Evolutionary conservation across 495 filamentous ascomycete genomes (phyloP).

Genomic region (Stereocaulon alpinum): DNA sequence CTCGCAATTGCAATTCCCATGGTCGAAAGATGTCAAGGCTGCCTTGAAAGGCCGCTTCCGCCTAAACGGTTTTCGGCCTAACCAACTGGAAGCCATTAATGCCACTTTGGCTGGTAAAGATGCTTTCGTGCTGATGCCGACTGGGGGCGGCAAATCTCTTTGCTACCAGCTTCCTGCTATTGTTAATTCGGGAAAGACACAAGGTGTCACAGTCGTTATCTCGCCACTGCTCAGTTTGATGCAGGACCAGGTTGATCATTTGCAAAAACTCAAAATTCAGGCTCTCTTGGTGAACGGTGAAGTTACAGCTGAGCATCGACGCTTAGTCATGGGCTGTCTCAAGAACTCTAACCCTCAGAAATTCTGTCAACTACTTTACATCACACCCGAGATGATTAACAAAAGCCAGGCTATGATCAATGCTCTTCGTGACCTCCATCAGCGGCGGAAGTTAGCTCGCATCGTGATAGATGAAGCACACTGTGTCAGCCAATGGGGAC

Average conservation of each 20-base stretch:
- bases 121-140: constrained; percentile 93
- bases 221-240: constrained; percentile 93
- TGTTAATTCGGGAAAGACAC: constrained; percentile 67
- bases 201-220: constrained; percentile 82
- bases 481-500: constrained; percentile 98
- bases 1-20: constrained; percentile 46
- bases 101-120: constrained; percentile 79
- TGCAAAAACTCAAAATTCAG: constrained; percentile 61
- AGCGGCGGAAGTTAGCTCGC: constrained; percentile 60
- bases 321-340: constrained; percentile 49
- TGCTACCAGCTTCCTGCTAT: constrained; percentile 94
- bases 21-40: constrained; percentile 76
- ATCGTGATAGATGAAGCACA: constrained; percentile 97
- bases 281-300: constrained; percentile 76
- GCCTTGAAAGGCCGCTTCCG: constrained; percentile 71
- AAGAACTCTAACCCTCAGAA: constrained; percentile 52
- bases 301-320: constrained; percentile 42
- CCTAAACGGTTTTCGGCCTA: constrained; percentile 74
- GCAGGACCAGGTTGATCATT: constrained; percentile 85
- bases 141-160: constrained; percentile 90
- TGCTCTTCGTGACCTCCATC: constrained; percentile 52
- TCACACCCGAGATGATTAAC: constrained; percentile 93
- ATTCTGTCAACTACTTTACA: constrained; percentile 73
- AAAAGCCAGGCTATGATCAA: constrained; percentile 57
- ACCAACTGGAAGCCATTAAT: constrained; percentile 93